These are phyloP conservation scores for Xylaria sp. DNA, from an alignment of 2,329 filamentous ascomycete genomes.

Conservation along the genomic window DNA sequence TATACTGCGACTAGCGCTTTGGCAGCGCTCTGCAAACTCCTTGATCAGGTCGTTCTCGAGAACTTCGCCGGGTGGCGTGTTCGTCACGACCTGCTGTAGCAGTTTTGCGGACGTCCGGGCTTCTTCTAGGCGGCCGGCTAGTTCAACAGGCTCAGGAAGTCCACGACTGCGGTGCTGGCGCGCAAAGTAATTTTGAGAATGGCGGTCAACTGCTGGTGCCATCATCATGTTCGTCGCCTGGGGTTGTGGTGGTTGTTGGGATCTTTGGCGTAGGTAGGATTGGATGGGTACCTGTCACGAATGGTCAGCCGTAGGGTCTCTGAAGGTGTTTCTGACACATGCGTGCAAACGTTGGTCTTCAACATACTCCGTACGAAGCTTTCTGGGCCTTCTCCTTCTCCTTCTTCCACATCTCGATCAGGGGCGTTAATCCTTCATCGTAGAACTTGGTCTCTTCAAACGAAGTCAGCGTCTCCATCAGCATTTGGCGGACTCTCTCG, in stretches of 20 bases:
- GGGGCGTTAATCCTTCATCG: conserved; percentile 76
- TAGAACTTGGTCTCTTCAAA: conserved; percentile 77
- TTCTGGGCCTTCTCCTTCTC: conserved; percentile 77
- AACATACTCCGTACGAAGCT: conserved; percentile 58
- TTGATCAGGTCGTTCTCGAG: conserved; percentile 87
- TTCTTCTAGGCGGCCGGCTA: conserved; percentile 87
- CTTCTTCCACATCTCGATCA: conserved; percentile 89
- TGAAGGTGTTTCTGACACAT: conserved; percentile 29
- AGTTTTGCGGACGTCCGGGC: conserved; percentile 90
- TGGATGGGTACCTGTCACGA: conserved; percentile 24
- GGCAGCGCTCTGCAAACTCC: conserved; percentile 90
- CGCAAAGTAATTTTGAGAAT: conserved; percentile 68
- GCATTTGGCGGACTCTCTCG: conserved; percentile 81
- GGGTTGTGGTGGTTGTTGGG: conserved; percentile 41
- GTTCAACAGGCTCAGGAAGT: conserved; percentile 77
- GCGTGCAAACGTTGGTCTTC: neutral
- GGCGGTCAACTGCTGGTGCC: conserved; percentile 56
- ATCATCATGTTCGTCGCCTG: conserved; percentile 55
- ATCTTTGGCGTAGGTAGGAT: conserved; percentile 26
- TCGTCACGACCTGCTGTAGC: conserved; percentile 90
- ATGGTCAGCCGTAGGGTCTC: conserved; percentile 32
- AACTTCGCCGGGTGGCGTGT: conserved; percentile 80
- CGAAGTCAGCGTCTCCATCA: conserved; percentile 85
- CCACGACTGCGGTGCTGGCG: conserved; percentile 60
- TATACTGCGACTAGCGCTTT: conserved; percentile 81